A percentile compares a stretch with the other conserved stretches of the same genome.
Evolutionary conservation across 306 rosid species (phyloP).

Genomic region (Vigna reflexopilosa): DNA sequence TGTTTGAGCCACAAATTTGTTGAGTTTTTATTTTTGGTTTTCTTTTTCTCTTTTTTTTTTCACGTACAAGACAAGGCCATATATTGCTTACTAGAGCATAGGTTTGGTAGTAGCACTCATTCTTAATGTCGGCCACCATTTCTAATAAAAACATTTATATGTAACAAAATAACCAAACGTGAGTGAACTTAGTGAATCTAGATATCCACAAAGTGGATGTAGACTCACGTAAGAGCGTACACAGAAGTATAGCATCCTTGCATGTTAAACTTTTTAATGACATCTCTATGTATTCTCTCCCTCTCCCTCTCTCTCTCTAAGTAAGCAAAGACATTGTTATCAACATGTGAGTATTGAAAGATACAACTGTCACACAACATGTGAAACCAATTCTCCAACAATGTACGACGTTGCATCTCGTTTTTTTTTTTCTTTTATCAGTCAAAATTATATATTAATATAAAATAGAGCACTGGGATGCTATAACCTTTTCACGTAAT

Average conservation of each 20-base stretch:
- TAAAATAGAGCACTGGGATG: too few species aligned
- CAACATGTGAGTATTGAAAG: background rate
- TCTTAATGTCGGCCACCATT: conserved; percentile 57
- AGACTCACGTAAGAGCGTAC: background rate
- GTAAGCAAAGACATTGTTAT: background rate
- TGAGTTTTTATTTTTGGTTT: conserved; percentile 15
- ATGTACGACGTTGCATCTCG: too few species aligned
- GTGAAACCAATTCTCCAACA: too few species aligned
- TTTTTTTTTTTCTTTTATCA: too few species aligned
- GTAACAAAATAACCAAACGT: background rate
- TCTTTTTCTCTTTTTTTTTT: background rate
- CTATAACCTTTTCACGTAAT: too few species aligned
- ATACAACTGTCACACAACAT: background rate
- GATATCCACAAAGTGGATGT: conserved; percentile 1
- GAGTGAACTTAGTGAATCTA: conserved; percentile 7
- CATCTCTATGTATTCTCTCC: background rate
- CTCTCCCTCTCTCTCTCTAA: too few species aligned
- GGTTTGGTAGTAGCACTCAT: conserved; percentile 45
- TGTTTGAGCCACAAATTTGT: conserved; percentile 31
- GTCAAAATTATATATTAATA: too few species aligned
- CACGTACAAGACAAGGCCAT: conserved; percentile 21
- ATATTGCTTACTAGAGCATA: conserved; percentile 15
- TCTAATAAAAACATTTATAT: background rate
- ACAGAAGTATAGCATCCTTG: background rate
- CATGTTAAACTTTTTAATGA: background rate